Percentiles rank a stretch among this genome's conserved stretches.
Evolutionary conservation across 2,329 filamentous ascomycete genomes (phyloP).

Genomic region (Colletotrichum tropicale): DNA sequence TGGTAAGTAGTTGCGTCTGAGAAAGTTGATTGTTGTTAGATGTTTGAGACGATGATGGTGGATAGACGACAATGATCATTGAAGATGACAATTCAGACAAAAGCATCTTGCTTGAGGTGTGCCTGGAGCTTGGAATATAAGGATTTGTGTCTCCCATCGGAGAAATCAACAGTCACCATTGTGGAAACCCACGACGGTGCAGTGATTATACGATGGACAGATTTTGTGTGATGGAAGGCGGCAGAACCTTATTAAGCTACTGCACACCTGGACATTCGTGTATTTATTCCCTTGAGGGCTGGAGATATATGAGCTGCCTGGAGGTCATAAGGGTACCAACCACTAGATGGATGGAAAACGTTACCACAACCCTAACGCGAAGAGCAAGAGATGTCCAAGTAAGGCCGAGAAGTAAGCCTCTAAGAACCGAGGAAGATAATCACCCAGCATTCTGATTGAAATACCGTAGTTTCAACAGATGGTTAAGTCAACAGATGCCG

Average conservation of each 20-base stretch:
- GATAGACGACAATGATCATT: neutral
- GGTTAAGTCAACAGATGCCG: neutral
- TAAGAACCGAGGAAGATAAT: neutral
- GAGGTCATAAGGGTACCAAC: neutral
- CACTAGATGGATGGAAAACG: neutral
- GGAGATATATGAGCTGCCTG: neutral
- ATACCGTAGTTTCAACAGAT: neutral
- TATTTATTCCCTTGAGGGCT: neutral
- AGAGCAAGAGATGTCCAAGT: neutral
- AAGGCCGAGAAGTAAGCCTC: neutral
- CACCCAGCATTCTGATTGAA: neutral
- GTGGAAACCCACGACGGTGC: neutral
- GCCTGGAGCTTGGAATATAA: neutral
- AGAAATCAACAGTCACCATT: neutral
- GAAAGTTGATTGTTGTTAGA: neutral
- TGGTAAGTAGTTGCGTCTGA: neutral
- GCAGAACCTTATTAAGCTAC: neutral
- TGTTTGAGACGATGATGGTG: neutral
- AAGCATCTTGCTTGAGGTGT: rapidly evolving
- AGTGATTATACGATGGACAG: neutral
- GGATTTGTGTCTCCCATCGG: neutral
- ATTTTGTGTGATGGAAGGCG: neutral
- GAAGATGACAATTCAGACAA: neutral
- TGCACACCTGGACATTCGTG: neutral
- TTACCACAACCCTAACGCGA: neutral